phyloP scores from a whole-genome alignment of 2,329 filamentous ascomycete genomes.

The Fusarium odoratissimum region DNA sequence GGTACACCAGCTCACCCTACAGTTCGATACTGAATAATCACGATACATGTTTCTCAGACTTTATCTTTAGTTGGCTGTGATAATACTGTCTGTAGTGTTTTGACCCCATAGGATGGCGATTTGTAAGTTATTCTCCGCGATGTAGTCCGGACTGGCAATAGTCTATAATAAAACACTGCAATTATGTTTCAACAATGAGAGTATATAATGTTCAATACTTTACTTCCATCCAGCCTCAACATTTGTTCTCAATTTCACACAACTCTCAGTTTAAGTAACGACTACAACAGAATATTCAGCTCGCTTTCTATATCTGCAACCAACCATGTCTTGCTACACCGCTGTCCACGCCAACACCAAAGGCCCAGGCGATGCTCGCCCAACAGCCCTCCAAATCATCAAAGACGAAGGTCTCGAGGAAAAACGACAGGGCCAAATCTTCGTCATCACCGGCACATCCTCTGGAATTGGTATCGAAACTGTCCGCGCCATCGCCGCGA shows the following conservation, averaged over 20 bases:
- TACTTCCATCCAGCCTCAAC: too few relatives aligned
- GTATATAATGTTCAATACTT: too few relatives aligned
- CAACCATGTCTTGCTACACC: slow-evolving; percentile 16
- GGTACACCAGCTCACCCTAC: background rate
- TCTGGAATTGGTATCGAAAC: slow-evolving; percentile 59
- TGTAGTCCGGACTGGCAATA: fast-evolving
- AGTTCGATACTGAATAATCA: background rate
- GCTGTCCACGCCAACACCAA: background rate
- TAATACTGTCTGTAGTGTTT: fast-evolving
- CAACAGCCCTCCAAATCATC: slow-evolving; percentile 54
- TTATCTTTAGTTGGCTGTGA: too few relatives aligned
- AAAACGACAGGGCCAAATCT: slow-evolving; percentile 50
- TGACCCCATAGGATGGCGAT: fast-evolving
- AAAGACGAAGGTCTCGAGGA: slow-evolving; percentile 49
- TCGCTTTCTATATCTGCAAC: too few relatives aligned
- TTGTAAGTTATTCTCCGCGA: background rate
- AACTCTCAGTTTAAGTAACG: too few relatives aligned
- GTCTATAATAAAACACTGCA: too few relatives aligned
- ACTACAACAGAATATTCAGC: too few relatives aligned
- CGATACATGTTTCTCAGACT: fast-evolving
- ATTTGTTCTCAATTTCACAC: too few relatives aligned
- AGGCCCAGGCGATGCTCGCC: slow-evolving; percentile 49
- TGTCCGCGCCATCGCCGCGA: slow-evolving; percentile 54
- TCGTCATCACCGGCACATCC: slow-evolving; percentile 56
- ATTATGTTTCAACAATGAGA: too few relatives aligned